These are phyloP conservation scores for Cryptococcus sp. DNA, from an alignment of 1,284 basidiomycete species.

Conservation along the genomic window DNA sequence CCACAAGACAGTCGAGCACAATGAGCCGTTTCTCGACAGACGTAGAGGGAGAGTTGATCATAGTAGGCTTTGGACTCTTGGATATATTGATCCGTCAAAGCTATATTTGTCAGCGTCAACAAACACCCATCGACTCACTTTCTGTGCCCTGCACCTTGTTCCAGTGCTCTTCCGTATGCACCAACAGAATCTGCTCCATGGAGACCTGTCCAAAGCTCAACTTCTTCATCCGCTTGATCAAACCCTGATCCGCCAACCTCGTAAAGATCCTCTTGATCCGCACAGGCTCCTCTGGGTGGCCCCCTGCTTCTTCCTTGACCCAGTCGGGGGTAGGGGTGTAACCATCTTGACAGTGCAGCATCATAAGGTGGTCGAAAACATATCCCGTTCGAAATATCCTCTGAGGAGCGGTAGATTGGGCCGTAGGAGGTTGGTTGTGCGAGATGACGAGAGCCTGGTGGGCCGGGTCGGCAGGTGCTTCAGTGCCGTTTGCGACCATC, in stretches of 20 bases:
- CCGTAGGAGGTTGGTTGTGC: too few species aligned
- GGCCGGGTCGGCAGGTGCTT: too few species aligned
- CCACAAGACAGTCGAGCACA: slow-evolving; percentile 87
- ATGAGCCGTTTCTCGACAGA: slow-evolving; percentile 75
- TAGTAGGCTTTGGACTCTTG: slow-evolving; percentile 70
- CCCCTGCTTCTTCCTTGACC: slow-evolving; percentile 43
- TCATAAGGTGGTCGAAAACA: slow-evolving; percentile 84
- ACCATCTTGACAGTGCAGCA: slow-evolving; percentile 57
- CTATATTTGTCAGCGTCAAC: slow-evolving; percentile 47
- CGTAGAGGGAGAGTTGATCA: slow-evolving; percentile 84
- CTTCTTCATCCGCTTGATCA: slow-evolving; percentile 67
- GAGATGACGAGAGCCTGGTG: too few species aligned
- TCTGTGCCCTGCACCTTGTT: slow-evolving; percentile 68
- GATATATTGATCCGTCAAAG: slow-evolving; percentile 66
- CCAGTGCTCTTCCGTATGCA: slow-evolving; percentile 88
- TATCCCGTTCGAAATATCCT: slow-evolving; percentile 56
- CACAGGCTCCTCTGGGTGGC: slow-evolving; percentile 82
- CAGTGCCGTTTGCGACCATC: too few species aligned
- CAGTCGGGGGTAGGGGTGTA: slow-evolving; percentile 49
- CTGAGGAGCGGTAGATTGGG: too few species aligned
- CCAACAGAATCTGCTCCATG: slow-evolving; percentile 73
- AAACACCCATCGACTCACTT: slow-evolving; percentile 18
- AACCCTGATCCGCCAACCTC: slow-evolving; percentile 57
- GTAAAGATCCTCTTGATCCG: slow-evolving; percentile 77
- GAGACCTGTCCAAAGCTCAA: slow-evolving; percentile 69